phyloP scores from a whole-genome alignment of 2,329 filamentous ascomycete species.

The Colletotrichum theobromicola region DNA sequence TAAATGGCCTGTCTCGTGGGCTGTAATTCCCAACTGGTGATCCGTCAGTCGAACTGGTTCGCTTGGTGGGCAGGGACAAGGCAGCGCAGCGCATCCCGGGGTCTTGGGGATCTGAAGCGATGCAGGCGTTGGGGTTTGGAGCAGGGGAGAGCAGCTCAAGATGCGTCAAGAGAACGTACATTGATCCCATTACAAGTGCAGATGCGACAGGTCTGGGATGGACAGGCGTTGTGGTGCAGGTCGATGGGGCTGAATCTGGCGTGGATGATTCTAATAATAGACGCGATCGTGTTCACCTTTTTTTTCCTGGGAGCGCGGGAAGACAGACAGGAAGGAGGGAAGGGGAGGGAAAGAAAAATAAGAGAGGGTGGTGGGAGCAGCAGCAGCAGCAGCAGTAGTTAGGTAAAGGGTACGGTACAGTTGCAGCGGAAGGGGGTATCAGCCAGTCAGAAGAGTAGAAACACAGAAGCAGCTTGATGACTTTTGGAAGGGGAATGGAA shows the following conservation, averaged over 20 bases:
- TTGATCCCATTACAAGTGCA: slow-evolving; percentile 24
- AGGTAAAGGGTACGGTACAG: background rate
- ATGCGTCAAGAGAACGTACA: slow-evolving; percentile 23
- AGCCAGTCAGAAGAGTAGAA: background rate
- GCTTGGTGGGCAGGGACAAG: background rate
- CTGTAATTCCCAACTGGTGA: slow-evolving; percentile 9
- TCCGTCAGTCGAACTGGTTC: slow-evolving; percentile 12
- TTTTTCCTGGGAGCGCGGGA: slow-evolving; percentile 23
- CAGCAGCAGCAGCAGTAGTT: background rate
- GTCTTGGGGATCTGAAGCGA: slow-evolving; percentile 2
- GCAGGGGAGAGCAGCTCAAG: slow-evolving; percentile 10
- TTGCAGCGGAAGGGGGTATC: background rate
- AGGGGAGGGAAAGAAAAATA: slow-evolving; percentile 22
- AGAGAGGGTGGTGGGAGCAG: slow-evolving; percentile 8
- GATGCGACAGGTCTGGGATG: slow-evolving; percentile 26
- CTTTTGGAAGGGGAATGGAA: background rate
- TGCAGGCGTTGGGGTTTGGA: background rate
- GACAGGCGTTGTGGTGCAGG: slow-evolving; percentile 39
- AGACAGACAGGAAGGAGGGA: slow-evolving; percentile 27
- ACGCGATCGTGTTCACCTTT: slow-evolving; percentile 47
- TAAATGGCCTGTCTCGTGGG: slow-evolving; percentile 14
- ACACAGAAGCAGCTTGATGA: background rate
- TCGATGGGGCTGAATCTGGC: slow-evolving; percentile 56
- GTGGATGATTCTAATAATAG: slow-evolving; percentile 59
- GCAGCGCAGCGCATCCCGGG: slow-evolving; percentile 12